Base-by-base conservation (phyloP, 1,284 basidiomycete species). In the Singerocomus inundabilis region DNA sequence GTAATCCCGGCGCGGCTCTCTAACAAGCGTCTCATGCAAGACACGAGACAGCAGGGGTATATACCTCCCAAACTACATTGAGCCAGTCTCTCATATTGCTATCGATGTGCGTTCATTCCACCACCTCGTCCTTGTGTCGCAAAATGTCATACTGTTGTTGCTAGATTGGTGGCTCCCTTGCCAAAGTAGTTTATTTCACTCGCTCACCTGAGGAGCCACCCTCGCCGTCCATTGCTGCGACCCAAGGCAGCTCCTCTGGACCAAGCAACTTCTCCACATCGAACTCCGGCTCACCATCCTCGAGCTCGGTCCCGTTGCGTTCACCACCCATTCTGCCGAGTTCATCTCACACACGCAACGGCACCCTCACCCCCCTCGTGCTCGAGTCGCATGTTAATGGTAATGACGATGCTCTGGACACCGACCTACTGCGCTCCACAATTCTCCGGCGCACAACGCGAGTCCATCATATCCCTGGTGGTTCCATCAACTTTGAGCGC, bases 111-210 rank as follows among this genome's bases (percentile, higher is more conserved):
- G 92, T 82, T 8, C 18, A 9, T 32, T 44, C 29, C 41, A 46
- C 21, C 18, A 38, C 48, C 38, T 35, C 37, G 35, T 48, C 32
- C n/a, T n/a, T n/a, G 38, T 45, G 30, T 29, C 16, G 8, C 34
- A 24, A 25, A 39, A 8, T 36, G 58, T 36, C 52, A 41, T 25
- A 25, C 11, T 43, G 16, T 31, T 40, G 31, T 45, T 42, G 30
- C 26, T 64, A 97, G 93, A 88, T 99, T 63, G 96, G 97, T 33
- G 96, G 96, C 31, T 98, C 95, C 5, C 76, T 99, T 12, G 96
- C 96, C 54, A 99, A 99, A 71, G 92, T 99, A 49, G 93, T 98
- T 61, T 99, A 98, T 74, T 99, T 99, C 70, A 97, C 93, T 46
- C 87, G 94, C 36, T 93, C 92, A 15, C 83, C 87, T 8, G 85